Conservation (phyloP, 805 yeast species). For the Hanseniaspora singularis region DNA sequence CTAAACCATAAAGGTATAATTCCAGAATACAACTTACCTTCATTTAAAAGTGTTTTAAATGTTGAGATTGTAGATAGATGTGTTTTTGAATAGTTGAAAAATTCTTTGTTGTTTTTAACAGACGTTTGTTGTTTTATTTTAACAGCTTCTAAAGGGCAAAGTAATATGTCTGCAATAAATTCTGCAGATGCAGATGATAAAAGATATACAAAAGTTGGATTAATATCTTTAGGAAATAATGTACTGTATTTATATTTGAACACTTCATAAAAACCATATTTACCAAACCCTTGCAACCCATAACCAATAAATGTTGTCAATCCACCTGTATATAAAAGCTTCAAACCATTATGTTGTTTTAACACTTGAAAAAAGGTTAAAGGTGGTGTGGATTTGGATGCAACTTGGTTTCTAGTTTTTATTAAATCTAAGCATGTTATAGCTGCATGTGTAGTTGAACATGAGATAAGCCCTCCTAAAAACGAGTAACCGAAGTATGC, state of each 20-base stretch:
- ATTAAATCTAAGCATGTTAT: constrained; percentile 90
- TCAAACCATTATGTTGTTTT: constrained; percentile 43
- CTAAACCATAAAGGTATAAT: constrained; percentile 87
- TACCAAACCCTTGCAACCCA: constrained; percentile 93
- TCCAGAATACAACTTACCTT: constrained; percentile 82
- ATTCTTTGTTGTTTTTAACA: constrained; percentile 41
- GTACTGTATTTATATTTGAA: constrained; percentile 72
- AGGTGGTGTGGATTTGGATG: constrained; percentile 36
- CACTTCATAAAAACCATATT: constrained; percentile 87
- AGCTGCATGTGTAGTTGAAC: constrained; percentile 92
- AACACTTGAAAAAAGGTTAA: neutral
- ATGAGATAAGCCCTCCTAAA: constrained; percentile 60
- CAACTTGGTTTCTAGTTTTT: constrained; percentile 86
- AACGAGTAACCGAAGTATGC: constrained; percentile 37
- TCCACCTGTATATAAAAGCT: constrained; percentile 72
- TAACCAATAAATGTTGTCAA: constrained; percentile 91
- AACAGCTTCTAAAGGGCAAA: constrained; percentile 92
- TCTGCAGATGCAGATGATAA: constrained; percentile 91
- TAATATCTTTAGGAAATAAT: constrained; percentile 49
- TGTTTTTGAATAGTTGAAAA: constrained; percentile 6
- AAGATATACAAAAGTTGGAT: constrained; percentile 55
- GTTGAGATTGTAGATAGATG: constrained; percentile 3
- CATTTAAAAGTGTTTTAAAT: constrained; percentile 51
- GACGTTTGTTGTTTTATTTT: constrained; percentile 91
- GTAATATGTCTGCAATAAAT: constrained; percentile 74